These are phyloP conservation scores for Blastomyces silverae DNA, from an alignment of 2,329 filamentous ascomycete genomes.

Conservation along the genomic window DNA sequence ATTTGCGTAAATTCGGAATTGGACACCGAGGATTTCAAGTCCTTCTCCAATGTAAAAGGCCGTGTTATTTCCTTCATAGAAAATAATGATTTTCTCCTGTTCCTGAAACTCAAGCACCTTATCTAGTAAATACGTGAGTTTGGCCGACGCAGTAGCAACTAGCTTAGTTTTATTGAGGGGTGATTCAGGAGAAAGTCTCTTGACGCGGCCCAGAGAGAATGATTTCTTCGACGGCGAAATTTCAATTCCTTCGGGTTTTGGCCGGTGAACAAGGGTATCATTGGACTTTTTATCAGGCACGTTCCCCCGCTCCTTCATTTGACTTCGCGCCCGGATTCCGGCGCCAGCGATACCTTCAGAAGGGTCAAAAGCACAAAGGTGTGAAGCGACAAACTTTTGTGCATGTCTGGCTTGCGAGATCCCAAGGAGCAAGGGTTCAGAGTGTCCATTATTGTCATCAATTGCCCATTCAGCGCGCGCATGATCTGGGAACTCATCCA, in stretches of 20 bases:
- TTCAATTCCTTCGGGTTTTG: constrained; percentile 23
- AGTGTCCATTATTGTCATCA: constrained; percentile 37
- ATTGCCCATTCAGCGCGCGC: constrained; percentile 63
- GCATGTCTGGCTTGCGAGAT: constrained; percentile 51
- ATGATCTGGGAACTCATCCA: constrained; percentile 59
- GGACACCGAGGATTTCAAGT: constrained; percentile 62
- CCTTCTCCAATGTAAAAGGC: constrained; percentile 80
- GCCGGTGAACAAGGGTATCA: constrained; percentile 23
- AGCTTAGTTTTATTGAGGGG: constrained; percentile 56
- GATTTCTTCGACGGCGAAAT: constrained; percentile 29
- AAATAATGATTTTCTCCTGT: constrained; percentile 80
- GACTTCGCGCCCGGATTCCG: constrained; percentile 35
- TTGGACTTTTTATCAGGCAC: constrained; percentile 20
- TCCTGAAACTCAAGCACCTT: constrained; percentile 60
- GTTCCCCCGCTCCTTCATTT: constrained; percentile 25
- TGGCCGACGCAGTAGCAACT: constrained; percentile 75
- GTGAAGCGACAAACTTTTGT: constrained; percentile 47
- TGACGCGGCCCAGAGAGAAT: constrained; percentile 22
- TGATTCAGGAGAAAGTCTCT: constrained; percentile 36
- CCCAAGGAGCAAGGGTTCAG: constrained; percentile 50
- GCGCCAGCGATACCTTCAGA: constrained; percentile 37
- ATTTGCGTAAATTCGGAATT: constrained; percentile 53
- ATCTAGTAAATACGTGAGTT: constrained; percentile 78
- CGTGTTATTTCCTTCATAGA: constrained; percentile 82
- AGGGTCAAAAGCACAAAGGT: constrained; percentile 33